Base-by-base conservation (phyloP, 2,329 filamentous ascomycete species). In the Aspergillus sclerotialis region DNA sequence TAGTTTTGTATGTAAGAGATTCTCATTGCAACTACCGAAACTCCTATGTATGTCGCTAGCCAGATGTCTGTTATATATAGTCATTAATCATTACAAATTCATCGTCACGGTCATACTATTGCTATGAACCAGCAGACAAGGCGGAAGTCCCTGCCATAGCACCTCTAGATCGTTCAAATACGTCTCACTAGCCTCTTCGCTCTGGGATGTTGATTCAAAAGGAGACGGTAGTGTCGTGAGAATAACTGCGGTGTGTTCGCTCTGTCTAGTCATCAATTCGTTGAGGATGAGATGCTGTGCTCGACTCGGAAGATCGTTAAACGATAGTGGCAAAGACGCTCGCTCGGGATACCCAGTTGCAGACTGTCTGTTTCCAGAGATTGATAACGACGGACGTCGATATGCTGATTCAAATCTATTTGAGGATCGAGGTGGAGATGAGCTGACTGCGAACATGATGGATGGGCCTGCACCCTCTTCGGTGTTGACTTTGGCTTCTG, bases 251-350 rank as follows among this genome's bases (percentile, higher is more conserved):
- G 87, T 86, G 13, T 84, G 71, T 25, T 59, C 58, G 45, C 81
- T 85, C 41, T 86, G 68, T 38, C 72, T 70, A 3, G 73, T 69
- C 66, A 94, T 88, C 44, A 93, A 65, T 57, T 94, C 86, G 55
- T 94, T 94, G 11, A 94, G 63, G 17, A 94, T 89, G 23, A 93
- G 64, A 58, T 94, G 85, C 56, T 93, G 87, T 2, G 86, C 86
- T 11, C 85, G 78, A 49, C 82, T 85, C 0, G 87, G 86, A 4
- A 94, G 67, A 51, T 93, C 85, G 49, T 94, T 93, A 67, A 94
- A 94, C 2, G 80, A 86, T 2, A 93, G 67, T 0, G 85, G 75
- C 3, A 86, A 61, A 3, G 76, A 71, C 33, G 80, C 77, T 14
- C 75, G 75, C 3, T 75, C 73, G 0, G 72, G 71, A 43, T 65